Percentiles rank a stretch among this genome's conserved stretches.
Conservation (phyloP, 2,329 filamentous ascomycete species). For the Fusarium algeriense region DNA sequence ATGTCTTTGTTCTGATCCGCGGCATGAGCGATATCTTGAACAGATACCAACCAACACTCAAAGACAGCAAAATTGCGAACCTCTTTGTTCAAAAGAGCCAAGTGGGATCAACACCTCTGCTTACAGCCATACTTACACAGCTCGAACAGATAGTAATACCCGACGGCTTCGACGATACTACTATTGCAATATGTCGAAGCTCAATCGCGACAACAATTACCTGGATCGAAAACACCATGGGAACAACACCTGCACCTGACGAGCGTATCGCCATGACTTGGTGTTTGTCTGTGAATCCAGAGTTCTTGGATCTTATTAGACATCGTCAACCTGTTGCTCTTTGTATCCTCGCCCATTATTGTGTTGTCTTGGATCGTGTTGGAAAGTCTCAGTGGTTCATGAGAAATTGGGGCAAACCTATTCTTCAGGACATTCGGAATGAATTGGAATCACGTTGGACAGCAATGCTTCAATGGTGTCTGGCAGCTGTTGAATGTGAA, state of each 20-base stretch:
- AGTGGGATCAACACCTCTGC: slow-evolving; percentile 1
- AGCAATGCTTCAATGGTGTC: slow-evolving; percentile 26
- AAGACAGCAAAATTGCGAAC: background rate
- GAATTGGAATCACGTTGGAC: slow-evolving; percentile 20
- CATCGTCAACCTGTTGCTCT: slow-evolving; percentile 31
- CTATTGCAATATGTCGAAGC: slow-evolving; percentile 1
- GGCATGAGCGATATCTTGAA: slow-evolving; percentile 50
- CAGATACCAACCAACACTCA: slow-evolving; percentile 36
- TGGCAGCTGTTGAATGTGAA: slow-evolving; percentile 12
- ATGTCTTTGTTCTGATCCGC: slow-evolving; percentile 49
- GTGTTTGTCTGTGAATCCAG: slow-evolving; percentile 20
- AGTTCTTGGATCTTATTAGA: slow-evolving; percentile 34
- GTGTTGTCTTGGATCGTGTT: slow-evolving; percentile 23
- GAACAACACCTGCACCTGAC: background rate
- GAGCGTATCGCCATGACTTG: slow-evolving; percentile 31
- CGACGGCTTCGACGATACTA: background rate
- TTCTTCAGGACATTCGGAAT: slow-evolving; percentile 18
- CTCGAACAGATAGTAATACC: slow-evolving; percentile 25
- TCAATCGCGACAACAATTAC: background rate
- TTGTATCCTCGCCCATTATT: slow-evolving; percentile 31
- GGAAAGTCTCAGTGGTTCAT: slow-evolving; percentile 31
- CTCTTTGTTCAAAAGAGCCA: slow-evolving; percentile 12
- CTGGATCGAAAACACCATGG: slow-evolving; percentile 9
- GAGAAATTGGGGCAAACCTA: slow-evolving; percentile 22
- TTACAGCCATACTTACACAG: slow-evolving; percentile 11